Conservation (phyloP, 495 filamentous ascomycete genomes). For the Talaromyces adpressus region DNA sequence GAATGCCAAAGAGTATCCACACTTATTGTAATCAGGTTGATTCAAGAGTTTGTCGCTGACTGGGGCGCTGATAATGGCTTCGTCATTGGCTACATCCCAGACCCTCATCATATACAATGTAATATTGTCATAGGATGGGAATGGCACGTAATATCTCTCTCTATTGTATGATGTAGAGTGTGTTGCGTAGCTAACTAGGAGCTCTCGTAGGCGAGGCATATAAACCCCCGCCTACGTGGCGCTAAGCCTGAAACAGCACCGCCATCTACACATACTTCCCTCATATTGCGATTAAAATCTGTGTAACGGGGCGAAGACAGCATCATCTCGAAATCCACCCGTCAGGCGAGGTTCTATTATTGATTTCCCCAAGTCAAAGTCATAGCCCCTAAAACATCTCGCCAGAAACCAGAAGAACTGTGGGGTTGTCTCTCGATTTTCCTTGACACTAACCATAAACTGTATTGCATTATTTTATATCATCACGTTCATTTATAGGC, state of each 20-base stretch:
- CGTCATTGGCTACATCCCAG: not conserved
- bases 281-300: not conserved
- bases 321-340: not conserved
- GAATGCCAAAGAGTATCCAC: not conserved
- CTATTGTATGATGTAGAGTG: no score
- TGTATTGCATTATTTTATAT: not conserved
- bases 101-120: not conserved
- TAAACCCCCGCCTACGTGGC: no score
- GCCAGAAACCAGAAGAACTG: not conserved
- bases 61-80: not conserved
- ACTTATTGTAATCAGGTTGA: constrained; percentile 1
- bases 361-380: not conserved
- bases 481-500: not conserved
- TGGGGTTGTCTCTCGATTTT: not conserved
- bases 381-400: not conserved
- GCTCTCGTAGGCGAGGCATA: no score
- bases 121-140: no score
- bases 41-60: not conserved
- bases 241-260: no score
- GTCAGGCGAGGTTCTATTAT: not conserved
- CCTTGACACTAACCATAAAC: not conserved
- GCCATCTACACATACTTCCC: no score
- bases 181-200: no score
- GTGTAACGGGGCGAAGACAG: not conserved
- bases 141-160: no score